A percentile compares a stretch with the other conserved stretches of the same genome.
Evolutionary conservation across 805 yeast genomes (phyloP).

Genomic region (Yamadazyma ubonensis): DNA sequence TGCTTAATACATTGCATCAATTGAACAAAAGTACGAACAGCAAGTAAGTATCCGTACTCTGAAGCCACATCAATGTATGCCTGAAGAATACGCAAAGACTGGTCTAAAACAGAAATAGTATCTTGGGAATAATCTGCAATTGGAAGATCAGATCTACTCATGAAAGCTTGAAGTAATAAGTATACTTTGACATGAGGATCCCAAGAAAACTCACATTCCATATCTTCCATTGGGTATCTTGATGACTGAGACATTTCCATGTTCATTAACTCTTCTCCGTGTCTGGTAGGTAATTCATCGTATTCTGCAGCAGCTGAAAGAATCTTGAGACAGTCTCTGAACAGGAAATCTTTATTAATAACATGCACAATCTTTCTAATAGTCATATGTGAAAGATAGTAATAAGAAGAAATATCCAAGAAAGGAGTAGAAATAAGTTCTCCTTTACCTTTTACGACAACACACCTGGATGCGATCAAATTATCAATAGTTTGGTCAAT

Average conservation of each 20-base stretch:
- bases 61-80: constrained; percentile 89
- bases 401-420: constrained; percentile 82
- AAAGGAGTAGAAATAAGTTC: constrained; percentile 71
- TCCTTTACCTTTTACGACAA: constrained; percentile 47
- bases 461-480: constrained; percentile 71
- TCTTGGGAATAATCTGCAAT: constrained; percentile 95
- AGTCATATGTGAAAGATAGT: constrained; percentile 89
- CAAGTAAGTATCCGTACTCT: constrained; percentile 69
- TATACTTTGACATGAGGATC: constrained; percentile 85
- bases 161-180: constrained; percentile 68
- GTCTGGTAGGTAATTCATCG: constrained; percentile 86
- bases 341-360: constrained; percentile 45
- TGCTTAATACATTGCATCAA: constrained; percentile 88
- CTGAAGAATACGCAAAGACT: constrained; percentile 88
- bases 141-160: constrained; percentile 74
- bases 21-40: constrained; percentile 60
- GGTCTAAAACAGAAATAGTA: constrained; percentile 89
- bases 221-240: constrained; percentile 59
- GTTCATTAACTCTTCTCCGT: constrained; percentile 86
- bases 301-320: constrained; percentile 71
- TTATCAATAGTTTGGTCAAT: constrained; percentile 69
- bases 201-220: constrained; percentile 67
- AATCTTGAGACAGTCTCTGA: constrained; percentile 63
- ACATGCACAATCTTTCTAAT: constrained; percentile 64
- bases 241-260: constrained; percentile 76